Evolutionary conservation across 495 filamentous ascomycete genomes (phyloP).

Genomic region (Hypoxylon lienhwacheense): DNA sequence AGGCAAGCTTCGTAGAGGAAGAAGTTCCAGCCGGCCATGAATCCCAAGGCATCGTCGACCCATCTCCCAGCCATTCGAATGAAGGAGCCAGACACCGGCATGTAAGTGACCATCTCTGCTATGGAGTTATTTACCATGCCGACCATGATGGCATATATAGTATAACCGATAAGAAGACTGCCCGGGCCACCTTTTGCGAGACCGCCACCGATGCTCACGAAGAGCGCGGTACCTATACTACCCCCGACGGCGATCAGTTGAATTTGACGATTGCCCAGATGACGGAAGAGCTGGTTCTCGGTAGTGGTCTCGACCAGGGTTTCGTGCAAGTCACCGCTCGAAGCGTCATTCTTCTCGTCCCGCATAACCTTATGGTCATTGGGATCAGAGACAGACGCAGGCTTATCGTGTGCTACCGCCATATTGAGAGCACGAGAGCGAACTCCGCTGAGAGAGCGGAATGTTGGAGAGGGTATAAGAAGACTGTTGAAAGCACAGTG

Average conservation of each 20-base stretch:
- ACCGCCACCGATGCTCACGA: slow-evolving; percentile 68
- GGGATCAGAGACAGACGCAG: slow-evolving; percentile 6
- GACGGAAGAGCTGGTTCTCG: slow-evolving; percentile 49
- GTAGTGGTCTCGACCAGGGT: slow-evolving; percentile 23
- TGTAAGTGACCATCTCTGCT: slow-evolving; percentile 81
- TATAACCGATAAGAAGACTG: slow-evolving; percentile 69
- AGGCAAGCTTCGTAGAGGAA: slow-evolving; percentile 69
- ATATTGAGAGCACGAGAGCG: slow-evolving; percentile 40
- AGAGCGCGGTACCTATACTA: slow-evolving; percentile 79
- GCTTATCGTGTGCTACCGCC: slow-evolving; percentile 33
- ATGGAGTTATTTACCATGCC: slow-evolving; percentile 62
- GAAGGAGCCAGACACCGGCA: slow-evolving; percentile 79
- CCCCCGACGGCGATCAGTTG: slow-evolving; percentile 78
- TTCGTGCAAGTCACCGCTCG: slow-evolving; percentile 25
- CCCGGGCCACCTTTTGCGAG: slow-evolving; percentile 68
- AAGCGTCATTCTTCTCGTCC: slow-evolving; percentile 29
- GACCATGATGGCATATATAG: slow-evolving; percentile 54
- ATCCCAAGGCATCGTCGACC: slow-evolving; percentile 72
- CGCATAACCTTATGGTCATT: background rate
- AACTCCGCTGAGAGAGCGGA: slow-evolving; percentile 40
- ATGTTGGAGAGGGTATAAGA: slow-evolving; percentile 33
- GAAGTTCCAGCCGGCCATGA: slow-evolving; percentile 73
- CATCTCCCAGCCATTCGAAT: slow-evolving; percentile 80
- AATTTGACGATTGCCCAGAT: slow-evolving; percentile 66
- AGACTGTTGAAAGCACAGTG: slow-evolving; percentile 29